These are phyloP conservation scores for Verticillium longisporum DNA, from an alignment of 2,329 filamentous ascomycete species.

Conservation along the genomic window DNA sequence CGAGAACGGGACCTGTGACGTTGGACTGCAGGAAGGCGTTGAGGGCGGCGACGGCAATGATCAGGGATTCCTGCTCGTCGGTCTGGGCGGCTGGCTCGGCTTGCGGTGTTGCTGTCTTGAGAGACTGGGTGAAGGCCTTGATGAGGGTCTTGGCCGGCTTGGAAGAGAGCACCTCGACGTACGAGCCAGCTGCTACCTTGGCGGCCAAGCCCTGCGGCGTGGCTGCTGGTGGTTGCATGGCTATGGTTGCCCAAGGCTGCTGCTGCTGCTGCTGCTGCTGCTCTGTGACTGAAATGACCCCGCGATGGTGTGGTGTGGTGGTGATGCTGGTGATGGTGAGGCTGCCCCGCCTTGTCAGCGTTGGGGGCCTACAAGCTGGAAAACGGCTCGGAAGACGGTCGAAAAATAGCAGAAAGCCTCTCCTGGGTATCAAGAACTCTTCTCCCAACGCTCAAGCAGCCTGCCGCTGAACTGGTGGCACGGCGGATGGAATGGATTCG, in stretches of 20 bases:
- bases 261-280: no score
- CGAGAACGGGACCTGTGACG: constrained; percentile 79
- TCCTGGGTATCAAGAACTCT: neutral
- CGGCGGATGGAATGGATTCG: no score
- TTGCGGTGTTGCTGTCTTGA: neutral
- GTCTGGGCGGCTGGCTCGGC: neutral
- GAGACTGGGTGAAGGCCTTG: neutral
- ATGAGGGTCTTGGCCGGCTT: neutral
- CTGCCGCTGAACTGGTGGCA: no score
- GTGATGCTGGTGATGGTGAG: no score
- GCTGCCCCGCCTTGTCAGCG: neutral
- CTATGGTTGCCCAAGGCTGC: neutral
- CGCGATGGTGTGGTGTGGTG: neutral
- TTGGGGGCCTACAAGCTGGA: neutral
- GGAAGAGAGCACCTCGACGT: neutral
- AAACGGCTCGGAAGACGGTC: neutral
- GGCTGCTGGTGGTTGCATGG: neutral
- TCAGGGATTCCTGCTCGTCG: constrained; percentile 18
- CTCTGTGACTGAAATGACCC: neutral
- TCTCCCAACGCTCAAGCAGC: neutral
- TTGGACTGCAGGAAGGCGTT: constrained; percentile 80
- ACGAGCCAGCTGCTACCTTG: neutral
- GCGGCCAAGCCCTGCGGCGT: neutral
- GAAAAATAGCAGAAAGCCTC: neutral
- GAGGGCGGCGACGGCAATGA: constrained; percentile 62